Conservation (phyloP, 225 moss, liverwort and hornwort species). For the Climacium dendroides region DNA sequence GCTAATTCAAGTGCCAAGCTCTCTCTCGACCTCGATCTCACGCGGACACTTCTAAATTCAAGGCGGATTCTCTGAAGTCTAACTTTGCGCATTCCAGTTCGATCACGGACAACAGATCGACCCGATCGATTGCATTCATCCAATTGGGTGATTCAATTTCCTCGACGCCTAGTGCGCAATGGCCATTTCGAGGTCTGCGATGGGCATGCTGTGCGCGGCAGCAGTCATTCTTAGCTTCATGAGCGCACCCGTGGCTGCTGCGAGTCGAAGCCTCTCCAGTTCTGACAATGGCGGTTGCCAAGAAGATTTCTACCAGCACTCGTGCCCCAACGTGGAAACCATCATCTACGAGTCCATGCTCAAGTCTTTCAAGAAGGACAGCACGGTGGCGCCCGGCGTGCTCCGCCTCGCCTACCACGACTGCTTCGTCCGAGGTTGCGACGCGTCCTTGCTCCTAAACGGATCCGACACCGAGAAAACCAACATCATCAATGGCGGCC, state of each 20-base stretch:
- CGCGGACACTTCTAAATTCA: not conserved
- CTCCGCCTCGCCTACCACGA: too few species aligned
- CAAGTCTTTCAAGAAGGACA: not conserved
- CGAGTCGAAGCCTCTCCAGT: too few species aligned
- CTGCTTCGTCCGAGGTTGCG: too few species aligned
- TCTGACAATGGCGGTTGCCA: not conserved
- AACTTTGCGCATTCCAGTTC: not conserved
- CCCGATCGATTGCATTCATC: not conserved
- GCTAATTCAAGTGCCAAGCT: not conserved
- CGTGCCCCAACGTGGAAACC: not conserved
- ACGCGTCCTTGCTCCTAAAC: too few species aligned
- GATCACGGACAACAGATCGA: not conserved
- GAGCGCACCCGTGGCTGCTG: not conserved
- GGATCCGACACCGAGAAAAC: too few species aligned
- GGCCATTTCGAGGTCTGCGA: not conserved
- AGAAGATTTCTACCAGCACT: not conserved
- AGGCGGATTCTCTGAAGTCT: not conserved
- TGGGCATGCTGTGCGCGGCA: not conserved
- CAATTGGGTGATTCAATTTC: not conserved
- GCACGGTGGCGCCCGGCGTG: too few species aligned
- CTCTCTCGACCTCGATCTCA: too few species aligned
- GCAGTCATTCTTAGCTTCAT: not conserved
- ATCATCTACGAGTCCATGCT: not conserved
- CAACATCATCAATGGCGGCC: too few species aligned
- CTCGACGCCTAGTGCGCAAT: not conserved